These are phyloP conservation scores for Epichloe scottii DNA, from an alignment of 2,329 filamentous ascomycete species.

Conservation along the genomic window DNA sequence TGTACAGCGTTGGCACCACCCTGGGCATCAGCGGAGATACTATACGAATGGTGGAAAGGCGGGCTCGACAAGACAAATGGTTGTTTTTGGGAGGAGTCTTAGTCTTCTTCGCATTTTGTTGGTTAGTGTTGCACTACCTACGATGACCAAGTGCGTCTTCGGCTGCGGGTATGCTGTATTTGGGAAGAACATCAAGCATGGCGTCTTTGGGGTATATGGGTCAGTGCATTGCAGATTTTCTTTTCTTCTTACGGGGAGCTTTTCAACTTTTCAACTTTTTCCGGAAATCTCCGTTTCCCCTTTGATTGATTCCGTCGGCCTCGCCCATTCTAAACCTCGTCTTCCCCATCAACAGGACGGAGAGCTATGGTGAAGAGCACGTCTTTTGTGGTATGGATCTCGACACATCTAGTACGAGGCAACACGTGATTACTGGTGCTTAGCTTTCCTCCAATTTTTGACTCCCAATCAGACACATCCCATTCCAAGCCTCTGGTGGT, in stretches of 20 bases:
- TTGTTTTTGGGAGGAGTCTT: constrained; percentile 84
- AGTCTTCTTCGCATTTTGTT: constrained; percentile 84
- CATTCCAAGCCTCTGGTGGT: constrained; percentile 74
- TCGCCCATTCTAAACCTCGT: constrained; percentile 10
- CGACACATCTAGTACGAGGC: constrained; percentile 44
- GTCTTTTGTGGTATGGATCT: constrained; percentile 48
- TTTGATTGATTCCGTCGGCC: background rate
- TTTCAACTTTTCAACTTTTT: background rate
- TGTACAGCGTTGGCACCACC: constrained; percentile 91
- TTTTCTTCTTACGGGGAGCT: constrained; percentile 1
- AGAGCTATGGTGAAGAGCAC: constrained; percentile 68
- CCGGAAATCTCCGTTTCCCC: background rate
- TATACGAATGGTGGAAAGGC: constrained; percentile 88
- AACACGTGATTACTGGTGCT: constrained; percentile 73
- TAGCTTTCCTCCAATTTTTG: constrained; percentile 57
- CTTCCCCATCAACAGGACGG: constrained; percentile 22
- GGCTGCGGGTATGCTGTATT: background rate
- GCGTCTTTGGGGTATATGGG: constrained; percentile 8
- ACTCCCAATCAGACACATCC: constrained; percentile 78
- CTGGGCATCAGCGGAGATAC: constrained; percentile 89
- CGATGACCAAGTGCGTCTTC: constrained; percentile 23
- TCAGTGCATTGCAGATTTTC: constrained; percentile 4
- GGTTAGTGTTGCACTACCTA: constrained; percentile 76
- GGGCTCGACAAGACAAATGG: constrained; percentile 94
- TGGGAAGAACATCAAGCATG: constrained; percentile 6